phyloP scores from a whole-genome alignment of 2,329 filamentous ascomycete species.

The Colletotrichum eleusines region DNA sequence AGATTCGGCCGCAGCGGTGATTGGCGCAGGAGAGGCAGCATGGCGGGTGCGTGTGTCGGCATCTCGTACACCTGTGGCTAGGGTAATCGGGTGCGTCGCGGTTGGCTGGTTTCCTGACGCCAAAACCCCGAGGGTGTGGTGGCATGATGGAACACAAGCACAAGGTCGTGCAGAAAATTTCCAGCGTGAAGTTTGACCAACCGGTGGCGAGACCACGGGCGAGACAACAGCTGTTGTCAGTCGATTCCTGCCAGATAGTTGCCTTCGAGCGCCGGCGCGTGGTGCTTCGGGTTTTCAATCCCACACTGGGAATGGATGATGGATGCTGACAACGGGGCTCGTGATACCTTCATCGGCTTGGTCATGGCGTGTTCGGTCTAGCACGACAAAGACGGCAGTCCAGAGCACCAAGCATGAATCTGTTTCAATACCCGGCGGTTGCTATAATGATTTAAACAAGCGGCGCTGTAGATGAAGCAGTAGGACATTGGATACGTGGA shows the following conservation, averaged over 20 bases:
- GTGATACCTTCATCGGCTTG: slow-evolving; percentile 37
- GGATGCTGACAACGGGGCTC: slow-evolving; percentile 22
- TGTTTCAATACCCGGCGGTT: neutral
- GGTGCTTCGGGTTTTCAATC: slow-evolving; percentile 7
- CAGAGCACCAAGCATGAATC: neutral
- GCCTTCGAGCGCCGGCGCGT: neutral
- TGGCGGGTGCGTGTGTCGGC: slow-evolving; percentile 11
- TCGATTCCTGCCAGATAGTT: slow-evolving; percentile 15
- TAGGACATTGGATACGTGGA: slow-evolving; percentile 6
- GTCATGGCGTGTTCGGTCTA: slow-evolving; percentile 14
- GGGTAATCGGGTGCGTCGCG: slow-evolving; percentile 35
- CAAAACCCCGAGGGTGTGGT: slow-evolving; percentile 26
- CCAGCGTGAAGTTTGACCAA: slow-evolving; percentile 14
- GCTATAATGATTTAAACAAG: slow-evolving; percentile 7
- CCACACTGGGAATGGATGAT: neutral
- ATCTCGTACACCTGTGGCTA: slow-evolving; percentile 20
- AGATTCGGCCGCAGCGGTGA: slow-evolving; percentile 9
- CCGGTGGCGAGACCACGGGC: slow-evolving; percentile 32
- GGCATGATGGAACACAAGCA: slow-evolving; percentile 33
- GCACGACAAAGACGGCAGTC: slow-evolving; percentile 13
- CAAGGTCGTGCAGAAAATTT: slow-evolving; percentile 13
- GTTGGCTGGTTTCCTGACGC: slow-evolving; percentile 29
- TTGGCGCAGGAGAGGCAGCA: slow-evolving; percentile 1
- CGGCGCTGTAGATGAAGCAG: slow-evolving; percentile 6
- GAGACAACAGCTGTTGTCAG: slow-evolving; percentile 40